Evolutionary conservation across 116 monocot genomes (phyloP), one percentile per base, ranked within the genome.

Genomic region (Cymodocea nodosa): DNA sequence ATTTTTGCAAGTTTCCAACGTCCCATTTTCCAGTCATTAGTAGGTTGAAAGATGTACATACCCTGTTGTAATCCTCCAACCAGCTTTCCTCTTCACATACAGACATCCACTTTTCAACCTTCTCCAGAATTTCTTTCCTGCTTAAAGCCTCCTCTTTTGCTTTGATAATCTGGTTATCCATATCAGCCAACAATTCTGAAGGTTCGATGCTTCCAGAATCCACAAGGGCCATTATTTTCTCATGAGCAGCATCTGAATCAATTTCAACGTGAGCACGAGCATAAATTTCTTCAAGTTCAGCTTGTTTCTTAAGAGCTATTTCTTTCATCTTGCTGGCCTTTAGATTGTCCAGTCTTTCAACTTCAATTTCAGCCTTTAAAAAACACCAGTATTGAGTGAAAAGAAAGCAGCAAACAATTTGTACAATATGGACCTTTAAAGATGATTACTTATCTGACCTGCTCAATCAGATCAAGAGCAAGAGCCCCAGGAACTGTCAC

Each of bases 241-340:
- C 87, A 56, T 74, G 77, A 10, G 85, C 85, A 65, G 79, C 77
- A 36, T 23, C 71, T 57, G 90, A 81, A 76, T 95, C 85, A 62
- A 95, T 79, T 63, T 87, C 85, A 57, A 90, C 65, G 20, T 95
- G 95, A 56, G 85, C 90, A 70, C 59, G 76, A 6, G 73, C 77
- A 74, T 85, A 85, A 63, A 95, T 95, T 6, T 87, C 95, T 79
- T 95, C 95, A n/a, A 90, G 85, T 70, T 87, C 90, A 48, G 79
- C 67, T 67, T 95, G 95, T 76, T 78, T 95, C 77, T 85, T 95
- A 10, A 90, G 70, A 65, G 95, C 87, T 74, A 95, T 95, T 74
- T 95, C 95, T 71, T 87, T 95, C 95, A 95, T 95, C 74, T 79
- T 95, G 76, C 77, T 87, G 39, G 77, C 70, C 74, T 90, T 95